Base-by-base conservation (phyloP, 2,329 filamentous ascomycete species). In the Thielaviopsis punctulata region DNA sequence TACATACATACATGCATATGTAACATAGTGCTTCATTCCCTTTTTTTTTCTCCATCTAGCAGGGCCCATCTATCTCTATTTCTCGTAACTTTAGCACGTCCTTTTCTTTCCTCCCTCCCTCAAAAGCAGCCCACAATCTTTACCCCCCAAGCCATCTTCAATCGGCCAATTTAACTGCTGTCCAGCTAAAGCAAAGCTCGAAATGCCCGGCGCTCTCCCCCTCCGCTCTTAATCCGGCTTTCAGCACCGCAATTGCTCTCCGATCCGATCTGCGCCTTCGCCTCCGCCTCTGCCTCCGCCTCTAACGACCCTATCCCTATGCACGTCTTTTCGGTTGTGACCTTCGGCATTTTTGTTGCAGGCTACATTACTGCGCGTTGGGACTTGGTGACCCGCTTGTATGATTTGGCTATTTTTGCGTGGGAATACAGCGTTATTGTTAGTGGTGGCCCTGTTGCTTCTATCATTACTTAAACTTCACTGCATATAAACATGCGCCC, bases 281-380 rank as follows among this genome's bases (percentile, higher is more conserved):
- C n/a, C n/a, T 27, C 30, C 25, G 10, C 25, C 30, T 15, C 30
- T 13, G 49, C 36, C 48, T 23, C 25, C 43, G 36, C 33, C 36
- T 22, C 60, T 52, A 61, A 62, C 59, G 59, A 63, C 64, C 66
- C 68, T 63, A 69, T 64, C 69, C 77, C 74, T 76, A 96, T 96
- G 90, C 89, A 95, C 87, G 87, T 89, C 64, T 95, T 96, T 73
- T 96, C 90, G 58, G 74, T 90, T 67, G 79, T 95, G 68, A 94
- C 89, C 63, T 81, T 95, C 71, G 88, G 85, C 71, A 95, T 98
- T 73, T 98, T 98, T 74, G 84, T 96, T 76, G 90, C 92, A 72
- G 92, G 92, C 69, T 98, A 98, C 76, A 96, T 90, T 68, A 98
- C 92, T 70, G 92, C 92, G 65, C 85, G 92, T 75, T 98, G 92